Conservation (phyloP, 2,329 filamentous ascomycete species). For the Diplodia mutila region DNA sequence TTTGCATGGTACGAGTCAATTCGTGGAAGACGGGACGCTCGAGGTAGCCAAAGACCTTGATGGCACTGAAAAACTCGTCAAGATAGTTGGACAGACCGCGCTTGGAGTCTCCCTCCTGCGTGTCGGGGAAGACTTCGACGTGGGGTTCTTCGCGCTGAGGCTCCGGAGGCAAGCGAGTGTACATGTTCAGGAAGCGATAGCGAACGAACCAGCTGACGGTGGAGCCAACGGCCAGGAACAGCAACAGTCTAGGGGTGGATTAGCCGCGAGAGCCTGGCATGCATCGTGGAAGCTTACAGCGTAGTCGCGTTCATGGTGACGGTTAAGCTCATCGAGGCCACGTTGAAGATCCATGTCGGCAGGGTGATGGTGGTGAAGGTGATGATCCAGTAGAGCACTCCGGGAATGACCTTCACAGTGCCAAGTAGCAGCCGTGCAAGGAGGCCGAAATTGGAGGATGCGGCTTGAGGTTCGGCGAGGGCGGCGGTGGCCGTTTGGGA, state of each 20-base stretch:
- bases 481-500: conserved; percentile 4
- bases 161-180: conserved; percentile 88
- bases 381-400: conserved; percentile 74
- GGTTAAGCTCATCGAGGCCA: conserved; percentile 91
- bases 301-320: conserved; percentile 99
- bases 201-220: conserved; percentile 90
- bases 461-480: conserved; percentile 7
- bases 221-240: conserved; percentile 76
- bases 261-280: conserved; percentile 49
- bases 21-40: conserved; percentile 98
- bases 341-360: conserved; percentile 83
- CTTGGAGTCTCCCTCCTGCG: conserved; percentile 86
- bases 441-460: conserved; percentile 45
- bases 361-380: conserved; percentile 86
- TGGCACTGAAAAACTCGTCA: conserved; percentile 96
- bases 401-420: conserved; percentile 58
- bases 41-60: conserved; percentile 98
- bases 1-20: conserved; percentile 97
- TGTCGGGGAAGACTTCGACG: conserved; percentile 91
- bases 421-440: conserved; percentile 55
- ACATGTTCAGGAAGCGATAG: conserved; percentile 97
- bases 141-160: conserved; percentile 95
- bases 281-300: conserved; percentile 60
- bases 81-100: conserved; percentile 93
- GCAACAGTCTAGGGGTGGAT: conserved; percentile 53